Evolutionary conservation across 495 filamentous ascomycete genomes (phyloP).

Genomic region (Copromyces sp.): DNA sequence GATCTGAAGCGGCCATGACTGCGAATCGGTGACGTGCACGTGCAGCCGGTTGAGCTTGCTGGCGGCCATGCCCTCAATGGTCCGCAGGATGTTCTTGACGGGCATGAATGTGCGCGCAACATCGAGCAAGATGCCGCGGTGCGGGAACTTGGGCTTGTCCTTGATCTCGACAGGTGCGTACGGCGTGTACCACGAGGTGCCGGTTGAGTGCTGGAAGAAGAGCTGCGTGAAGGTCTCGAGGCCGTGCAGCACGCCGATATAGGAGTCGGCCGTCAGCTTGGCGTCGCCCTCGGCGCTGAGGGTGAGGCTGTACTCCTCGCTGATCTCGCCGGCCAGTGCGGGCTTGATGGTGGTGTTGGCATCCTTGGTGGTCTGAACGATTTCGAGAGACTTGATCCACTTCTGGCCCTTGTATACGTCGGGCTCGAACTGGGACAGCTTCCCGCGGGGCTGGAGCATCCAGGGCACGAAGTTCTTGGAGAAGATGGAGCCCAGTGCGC

Average conservation of each 20-base stretch:
- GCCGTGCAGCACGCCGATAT: conserved; percentile 54
- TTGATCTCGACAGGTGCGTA: conserved; percentile 54
- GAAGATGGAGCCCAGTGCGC: conserved; percentile 44
- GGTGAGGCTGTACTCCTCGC: conserved; percentile 63
- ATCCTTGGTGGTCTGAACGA: conserved; percentile 49
- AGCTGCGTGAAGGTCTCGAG: conserved; percentile 65
- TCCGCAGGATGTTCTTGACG: conserved; percentile 51
- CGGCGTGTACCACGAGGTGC: conserved; percentile 49
- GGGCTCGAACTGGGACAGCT: conserved; percentile 51
- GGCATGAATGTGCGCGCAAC: conserved; percentile 56
- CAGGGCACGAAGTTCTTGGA: conserved; percentile 58
- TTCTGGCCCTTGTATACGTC: conserved; percentile 26
- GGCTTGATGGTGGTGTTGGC: conserved; percentile 45
- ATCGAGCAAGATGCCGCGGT: conserved; percentile 69
- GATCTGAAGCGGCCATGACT: conserved; percentile 76
- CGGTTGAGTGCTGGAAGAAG: conserved; percentile 56
- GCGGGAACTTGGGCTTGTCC: conserved; percentile 56
- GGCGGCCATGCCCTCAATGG: conserved; percentile 60
- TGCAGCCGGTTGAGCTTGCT: conserved; percentile 76
- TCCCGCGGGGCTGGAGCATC: conserved; percentile 55
- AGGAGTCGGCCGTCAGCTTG: conserved; percentile 50
- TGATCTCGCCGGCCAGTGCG: conserved; percentile 44
- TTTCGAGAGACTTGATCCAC: conserved; percentile 44
- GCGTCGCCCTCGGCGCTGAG: conserved; percentile 43
- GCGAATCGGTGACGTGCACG: conserved; percentile 69